Evolutionary conservation across 1,284 basidiomycete genomes (phyloP), one percentile per base, ranked within the genome.

Genomic region (Cryptococcus sp.): DNA sequence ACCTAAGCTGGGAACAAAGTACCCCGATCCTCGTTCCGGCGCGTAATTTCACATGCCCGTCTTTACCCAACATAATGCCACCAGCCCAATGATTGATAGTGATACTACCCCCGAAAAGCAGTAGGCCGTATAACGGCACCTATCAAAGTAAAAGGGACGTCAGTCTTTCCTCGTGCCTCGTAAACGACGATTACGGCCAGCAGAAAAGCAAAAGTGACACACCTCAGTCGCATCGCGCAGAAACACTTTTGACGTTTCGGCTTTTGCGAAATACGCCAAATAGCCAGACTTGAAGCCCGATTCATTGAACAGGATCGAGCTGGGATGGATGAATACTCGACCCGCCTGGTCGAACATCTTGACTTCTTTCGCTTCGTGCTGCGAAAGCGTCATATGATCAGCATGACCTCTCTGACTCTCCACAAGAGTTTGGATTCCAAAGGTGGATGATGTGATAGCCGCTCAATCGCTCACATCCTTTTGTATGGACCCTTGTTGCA

Each of bases 11-110:
- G 65, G 93, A 93, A 42, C 91, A 90, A 27, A 96, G 82, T 10
- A 93, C 87, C 1, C 91, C 93, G 47, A 96, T 95, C 6, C 93
- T 83, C 17, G 92, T 89, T 83, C 87, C 90, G 0, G 92, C 91
- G 57, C 85, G 86, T 66, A 97, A 74, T 70, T 85, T 87, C 62
- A 96, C 81, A 67, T 76, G 73, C 0, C 81, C 81, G 50, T 83
- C 77, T 42, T 74, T 73, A 13, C 66, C 87, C 40, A 95, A 80
- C 25, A 85, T 87, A 50, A 95, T 78, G 0, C 89, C 90, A 17
- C 89, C 88, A 15, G 82, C 84, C 49, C 90, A 82, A 68, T 92
- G 89, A 68, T 93, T 88, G 58, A 93, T 86, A 16, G 85, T 81
- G 25, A 95, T 84, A 17, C 82, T 82, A 0, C 91, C 92, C 2